Evolutionary conservation across 495 filamentous ascomycete genomes (phyloP).

Genomic region (Trichocladium uniseriatum): DNA sequence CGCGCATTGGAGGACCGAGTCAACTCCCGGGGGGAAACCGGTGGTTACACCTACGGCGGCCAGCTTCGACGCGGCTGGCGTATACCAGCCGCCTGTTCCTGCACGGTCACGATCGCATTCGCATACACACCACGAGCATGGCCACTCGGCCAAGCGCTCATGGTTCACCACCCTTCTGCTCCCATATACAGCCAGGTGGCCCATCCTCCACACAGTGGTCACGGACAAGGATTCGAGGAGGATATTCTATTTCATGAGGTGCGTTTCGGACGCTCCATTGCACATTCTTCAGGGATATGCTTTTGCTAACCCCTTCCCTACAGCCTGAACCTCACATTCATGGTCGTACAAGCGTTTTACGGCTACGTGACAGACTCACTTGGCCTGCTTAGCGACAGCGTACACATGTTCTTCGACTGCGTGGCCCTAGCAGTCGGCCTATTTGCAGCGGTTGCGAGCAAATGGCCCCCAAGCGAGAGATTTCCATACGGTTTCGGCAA

Average conservation of each 20-base stretch:
- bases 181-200: conserved; percentile 54
- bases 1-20: conserved; percentile 24
- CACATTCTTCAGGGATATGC: neutral
- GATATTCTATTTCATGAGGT: conserved; percentile 85
- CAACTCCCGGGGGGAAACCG: conserved; percentile 25
- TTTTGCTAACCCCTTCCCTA: conserved; percentile 10
- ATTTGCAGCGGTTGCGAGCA: conserved; percentile 92
- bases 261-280: neutral
- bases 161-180: conserved; percentile 58
- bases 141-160: conserved; percentile 37
- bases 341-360: conserved; percentile 90
- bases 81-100: conserved; percentile 21
- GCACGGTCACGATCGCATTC: conserved; percentile 9
- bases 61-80: conserved; percentile 18
- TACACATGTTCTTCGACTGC: conserved; percentile 99
- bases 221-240: conserved; percentile 87
- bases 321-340: conserved; percentile 90
- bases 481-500: conserved; percentile 97
- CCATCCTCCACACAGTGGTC: conserved; percentile 74
- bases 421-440: conserved; percentile 84
- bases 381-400: conserved; percentile 89
- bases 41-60: conserved; percentile 21
- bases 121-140: conserved; percentile 20
- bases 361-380: conserved; percentile 87
- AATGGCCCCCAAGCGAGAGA: conserved; percentile 79